Conservation (phyloP, 2,329 filamentous ascomycete genomes). For the Botrytis paeoniae region DNA sequence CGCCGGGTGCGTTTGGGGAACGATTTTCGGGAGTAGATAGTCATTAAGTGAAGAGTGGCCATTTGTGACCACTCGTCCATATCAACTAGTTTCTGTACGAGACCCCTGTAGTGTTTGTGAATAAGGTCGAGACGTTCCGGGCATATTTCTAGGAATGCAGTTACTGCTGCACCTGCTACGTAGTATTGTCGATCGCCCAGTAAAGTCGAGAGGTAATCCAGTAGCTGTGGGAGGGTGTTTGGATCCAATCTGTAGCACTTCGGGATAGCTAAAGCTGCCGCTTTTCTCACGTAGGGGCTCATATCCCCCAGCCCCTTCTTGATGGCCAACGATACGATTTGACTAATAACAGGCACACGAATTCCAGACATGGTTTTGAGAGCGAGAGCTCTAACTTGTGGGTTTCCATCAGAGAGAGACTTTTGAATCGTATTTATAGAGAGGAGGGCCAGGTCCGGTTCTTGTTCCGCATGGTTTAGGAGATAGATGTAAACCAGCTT, state of each 20-base stretch:
- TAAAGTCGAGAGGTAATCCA: constrained; percentile 75
- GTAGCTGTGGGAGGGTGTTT: constrained; percentile 75
- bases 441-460: constrained; percentile 89
- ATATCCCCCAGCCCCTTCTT: constrained; percentile 92
- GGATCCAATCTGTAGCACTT: constrained; percentile 95
- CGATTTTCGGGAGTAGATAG: constrained; percentile 78
- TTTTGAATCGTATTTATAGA: constrained; percentile 99
- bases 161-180: constrained; percentile 90
- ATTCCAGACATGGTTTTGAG: constrained; percentile 97
- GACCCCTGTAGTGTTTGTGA: constrained; percentile 80
- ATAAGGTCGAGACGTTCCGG: constrained; percentile 84
- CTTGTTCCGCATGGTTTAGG: constrained; percentile 91
- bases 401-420: constrained; percentile 87
- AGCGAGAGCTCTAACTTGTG: constrained; percentile 85
- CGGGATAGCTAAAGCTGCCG: constrained; percentile 87
- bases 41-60: constrained; percentile 76
- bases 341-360: constrained; percentile 93
- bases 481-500: constrained; percentile 99
- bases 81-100: constrained; percentile 89
- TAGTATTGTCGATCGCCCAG: constrained; percentile 92
- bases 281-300: constrained; percentile 89
- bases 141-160: constrained; percentile 84
- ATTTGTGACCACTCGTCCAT: constrained; percentile 99
- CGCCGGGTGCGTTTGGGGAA: constrained; percentile 70
- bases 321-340: constrained; percentile 94